Evolutionary conservation across 805 yeast species (phyloP).

Genomic region (Ogataea trehaloabstinens): DNA sequence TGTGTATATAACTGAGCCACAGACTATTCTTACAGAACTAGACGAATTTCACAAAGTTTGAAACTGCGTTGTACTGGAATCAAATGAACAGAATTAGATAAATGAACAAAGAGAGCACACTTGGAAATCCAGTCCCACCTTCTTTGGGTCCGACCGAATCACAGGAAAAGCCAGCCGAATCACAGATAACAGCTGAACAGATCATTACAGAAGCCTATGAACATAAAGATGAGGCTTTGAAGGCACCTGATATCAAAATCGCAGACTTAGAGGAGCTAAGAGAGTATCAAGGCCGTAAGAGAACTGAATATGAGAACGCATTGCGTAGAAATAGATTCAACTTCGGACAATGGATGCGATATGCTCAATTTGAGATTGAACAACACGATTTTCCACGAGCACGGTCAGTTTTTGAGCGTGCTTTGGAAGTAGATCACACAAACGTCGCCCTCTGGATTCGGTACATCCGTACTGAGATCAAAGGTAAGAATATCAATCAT

Average conservation of each 20-base stretch:
- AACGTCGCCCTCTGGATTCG: conserved; percentile 84
- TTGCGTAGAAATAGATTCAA: conserved; percentile 79
- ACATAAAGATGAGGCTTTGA: conserved; percentile 39
- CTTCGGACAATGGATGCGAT: conserved; percentile 85
- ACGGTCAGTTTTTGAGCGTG: conserved; percentile 84
- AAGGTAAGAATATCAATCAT: conserved; percentile 72
- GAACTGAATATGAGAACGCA: conserved; percentile 86
- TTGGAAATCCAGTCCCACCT: background rate
- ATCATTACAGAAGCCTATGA: conserved; percentile 62
- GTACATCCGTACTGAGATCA: conserved; percentile 76
- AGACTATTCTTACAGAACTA: too few relatives aligned
- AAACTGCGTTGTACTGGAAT: too few relatives aligned
- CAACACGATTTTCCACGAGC: conserved; percentile 79
- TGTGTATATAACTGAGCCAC: too few relatives aligned
- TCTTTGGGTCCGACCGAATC: background rate
- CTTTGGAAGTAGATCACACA: conserved; percentile 70
- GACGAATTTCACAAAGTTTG: too few relatives aligned
- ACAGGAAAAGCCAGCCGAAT: conserved; percentile 38
- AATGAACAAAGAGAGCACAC: background rate
- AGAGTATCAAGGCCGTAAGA: conserved; percentile 70
- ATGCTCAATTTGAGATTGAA: conserved; percentile 83
- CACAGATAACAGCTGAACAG: conserved; percentile 64
- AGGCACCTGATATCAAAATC: conserved; percentile 46
- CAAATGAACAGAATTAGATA: background rate
- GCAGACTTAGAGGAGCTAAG: conserved; percentile 77